Evolutionary conservation across 345 rosid species (phyloP), one percentile per base, ranked within the genome.

Genomic region (Corymbia maculata): DNA sequence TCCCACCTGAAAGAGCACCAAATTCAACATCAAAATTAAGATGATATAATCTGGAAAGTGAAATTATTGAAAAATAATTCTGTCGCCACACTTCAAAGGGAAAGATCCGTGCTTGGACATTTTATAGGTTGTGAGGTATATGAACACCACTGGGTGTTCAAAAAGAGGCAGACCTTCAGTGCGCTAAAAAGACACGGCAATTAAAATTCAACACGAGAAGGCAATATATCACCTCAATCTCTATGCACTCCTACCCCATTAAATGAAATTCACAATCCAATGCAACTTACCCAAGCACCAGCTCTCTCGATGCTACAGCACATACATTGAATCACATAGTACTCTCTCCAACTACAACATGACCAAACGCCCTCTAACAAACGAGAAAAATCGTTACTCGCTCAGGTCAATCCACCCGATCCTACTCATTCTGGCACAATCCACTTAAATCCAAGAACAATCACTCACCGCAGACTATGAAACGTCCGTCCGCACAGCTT

Each of bases 1-100:
- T 96, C 99, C 99, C 99, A 98, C 85, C 99, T 98, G 90, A 92
- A 90, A 28, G 55, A 87, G 88, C 49, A 80, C 30, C 32, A 53
- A 52, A 45, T 51, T 85, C 87, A 86, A 32, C 86, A 9, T 90
- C 59, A 86, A 22, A 44, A 85, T 12, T 30, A 85, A 64, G 61
- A 57, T 61, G 52, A 22, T 42, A 10, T 36, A 80, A 24, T 79
- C 9, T 47, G 85, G 24, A 44, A 61, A 28, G 28, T 57, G 45
- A 79, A 19, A 86, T 32, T 7, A 36, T 47, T 1, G 15, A 19
- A 75, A 75, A 42, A 21, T 75, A 75, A 42, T 75, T 75, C 49
- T 15, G 2, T 42, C 49, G 28, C 1, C 6, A 26, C 42, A 75
- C 49, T 75, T 42, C 84, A 45, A 17, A 68, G 45, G 24, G 32